Conservation (phyloP, 2,329 filamentous ascomycete genomes). For the Phyllosticta ampelicida region DNA sequence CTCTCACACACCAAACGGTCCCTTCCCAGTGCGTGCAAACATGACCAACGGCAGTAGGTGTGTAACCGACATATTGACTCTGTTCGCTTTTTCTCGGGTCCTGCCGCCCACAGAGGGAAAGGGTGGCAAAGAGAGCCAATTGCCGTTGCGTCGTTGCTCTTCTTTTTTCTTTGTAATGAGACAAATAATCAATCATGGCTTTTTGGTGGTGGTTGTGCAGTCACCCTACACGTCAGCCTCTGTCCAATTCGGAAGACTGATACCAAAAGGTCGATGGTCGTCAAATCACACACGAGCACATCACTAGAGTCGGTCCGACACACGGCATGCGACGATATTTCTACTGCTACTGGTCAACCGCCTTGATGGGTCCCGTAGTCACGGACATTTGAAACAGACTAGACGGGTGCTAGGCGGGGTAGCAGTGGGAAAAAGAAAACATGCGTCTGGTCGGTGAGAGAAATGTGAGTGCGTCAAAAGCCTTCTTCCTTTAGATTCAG, state of each 20-base stretch:
- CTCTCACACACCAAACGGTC: not conserved
- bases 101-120: not conserved
- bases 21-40: not conserved
- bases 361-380: not conserved
- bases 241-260: not conserved
- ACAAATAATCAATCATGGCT: not conserved
- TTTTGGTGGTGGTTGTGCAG: not conserved
- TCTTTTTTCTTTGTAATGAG: not conserved
- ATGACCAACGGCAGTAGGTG: not conserved
- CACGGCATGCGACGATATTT: not conserved
- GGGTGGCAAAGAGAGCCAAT: not conserved
- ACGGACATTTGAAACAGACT: not conserved
- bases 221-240: not conserved
- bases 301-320: not conserved
- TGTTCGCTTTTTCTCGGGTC: not conserved
- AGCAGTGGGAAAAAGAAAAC: not conserved
- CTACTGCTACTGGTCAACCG: not conserved
- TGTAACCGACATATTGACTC: not conserved
- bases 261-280: not conserved
- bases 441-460: not conserved
- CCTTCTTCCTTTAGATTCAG: too few relatives aligned
- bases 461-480: too few relatives aligned
- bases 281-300: not conserved
- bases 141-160: not conserved
- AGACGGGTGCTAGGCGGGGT: not conserved